Evolutionary conservation across 2,329 filamentous ascomycete species (phyloP).

Genomic region (Hypoxylon sp.): DNA sequence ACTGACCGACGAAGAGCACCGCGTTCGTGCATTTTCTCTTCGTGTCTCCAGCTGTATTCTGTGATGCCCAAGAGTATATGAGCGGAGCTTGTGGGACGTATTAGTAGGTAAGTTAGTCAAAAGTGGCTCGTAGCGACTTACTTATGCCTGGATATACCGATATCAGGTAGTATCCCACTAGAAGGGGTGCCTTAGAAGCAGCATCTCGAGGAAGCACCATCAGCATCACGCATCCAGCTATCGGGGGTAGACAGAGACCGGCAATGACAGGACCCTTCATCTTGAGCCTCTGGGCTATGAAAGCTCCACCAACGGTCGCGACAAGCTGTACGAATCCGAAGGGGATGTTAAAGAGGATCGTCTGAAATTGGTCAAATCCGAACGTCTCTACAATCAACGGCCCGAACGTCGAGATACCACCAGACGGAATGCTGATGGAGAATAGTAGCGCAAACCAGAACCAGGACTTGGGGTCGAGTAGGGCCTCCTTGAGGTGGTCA

Average conservation of each 20-base stretch:
- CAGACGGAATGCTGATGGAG: slow-evolving; percentile 68
- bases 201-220: slow-evolving; percentile 47
- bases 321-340: slow-evolving; percentile 70
- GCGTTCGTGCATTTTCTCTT: slow-evolving; percentile 78
- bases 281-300: slow-evolving; percentile 64
- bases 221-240: slow-evolving; percentile 51
- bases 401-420: slow-evolving; percentile 68
- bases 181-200: slow-evolving; percentile 58
- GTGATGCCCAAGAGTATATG: slow-evolving; percentile 73
- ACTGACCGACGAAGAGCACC: slow-evolving; percentile 75
- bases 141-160: slow-evolving; percentile 71
- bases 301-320: slow-evolving; percentile 68
- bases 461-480: slow-evolving; percentile 73
- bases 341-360: slow-evolving; percentile 69
- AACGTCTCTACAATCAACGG: slow-evolving; percentile 68
- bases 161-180: slow-evolving; percentile 57
- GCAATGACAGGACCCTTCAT: slow-evolving; percentile 66
- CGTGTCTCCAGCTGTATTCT: slow-evolving; percentile 78
- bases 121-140: slow-evolving; percentile 47
- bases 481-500: slow-evolving; percentile 67
- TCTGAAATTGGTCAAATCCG: slow-evolving; percentile 65
- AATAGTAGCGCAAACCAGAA: slow-evolving; percentile 70
- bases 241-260: slow-evolving; percentile 50
- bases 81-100: slow-evolving; percentile 64
- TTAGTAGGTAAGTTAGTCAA: neutral